Base-by-base conservation (phyloP, 768 basidiomycete species). In the Amanita pallidorosea region DNA sequence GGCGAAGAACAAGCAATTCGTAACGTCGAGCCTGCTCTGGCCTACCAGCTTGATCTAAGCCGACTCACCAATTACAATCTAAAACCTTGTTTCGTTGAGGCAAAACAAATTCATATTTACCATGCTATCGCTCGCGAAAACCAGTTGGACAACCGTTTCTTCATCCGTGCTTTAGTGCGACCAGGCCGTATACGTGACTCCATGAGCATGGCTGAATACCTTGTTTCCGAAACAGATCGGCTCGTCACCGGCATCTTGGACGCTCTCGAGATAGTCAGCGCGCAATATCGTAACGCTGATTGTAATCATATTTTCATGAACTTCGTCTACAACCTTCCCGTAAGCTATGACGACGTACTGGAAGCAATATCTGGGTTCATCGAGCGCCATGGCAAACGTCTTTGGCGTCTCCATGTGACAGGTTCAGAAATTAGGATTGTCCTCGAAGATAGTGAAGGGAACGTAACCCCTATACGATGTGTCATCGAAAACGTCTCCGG, bases 241-340 rank as follows among this genome's bases (percentile, higher is more conserved):
- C 81, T 98, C 11, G 88, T 98, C 55, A 95, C 90, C 37, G 86
- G 80, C 60, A 83, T 98, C 58, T 74, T 99, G 55, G 96, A 99
- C 66, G 88, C 94, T 2, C 77, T 98, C 27, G 95, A 98, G 65
- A 86, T 98, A 49, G 91, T 95, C 62, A 84, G 80, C 58, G 89
- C 88, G 7, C 79, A 91, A 60, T 76, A 94, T 60, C 82, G 94
- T 54, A 90, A 86, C 57, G 88, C 95, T 3, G 95, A 98, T 63
- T 93, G 91, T 72, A 98, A 98, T 67, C 94, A 97, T 65, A 96
- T 98, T 65, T 94, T 92, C 73, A 84, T 98, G 82, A 97, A 98
- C 73, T 99, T 98, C 65, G 83, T 98, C 60, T 98, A 98, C 77
- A 91, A 88, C 63, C 84, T 99, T 41, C 80, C 85, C 25, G 93